A percentile compares a stretch with the other conserved stretches of the same genome.
phyloP scores from a whole-genome alignment of 2,329 filamentous ascomycete species.

The Nigrospora oryzae region DNA sequence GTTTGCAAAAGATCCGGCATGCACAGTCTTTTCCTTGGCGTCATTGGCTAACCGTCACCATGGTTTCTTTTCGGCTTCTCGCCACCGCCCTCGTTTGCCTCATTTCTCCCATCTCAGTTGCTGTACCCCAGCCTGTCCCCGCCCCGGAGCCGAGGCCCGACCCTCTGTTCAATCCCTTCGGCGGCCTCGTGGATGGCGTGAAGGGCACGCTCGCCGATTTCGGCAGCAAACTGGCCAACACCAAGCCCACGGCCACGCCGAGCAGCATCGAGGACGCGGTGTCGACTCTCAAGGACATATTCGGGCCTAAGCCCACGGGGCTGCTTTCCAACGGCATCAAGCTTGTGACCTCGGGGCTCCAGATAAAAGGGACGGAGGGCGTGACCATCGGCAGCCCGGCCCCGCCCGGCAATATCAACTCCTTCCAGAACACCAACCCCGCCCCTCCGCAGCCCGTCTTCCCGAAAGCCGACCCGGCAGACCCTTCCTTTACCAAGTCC shows the following conservation, averaged over 20 bases:
- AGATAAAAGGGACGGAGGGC: not conserved
- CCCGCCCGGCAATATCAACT: not conserved
- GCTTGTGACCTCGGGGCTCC: not conserved
- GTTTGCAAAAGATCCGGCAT: too few species aligned
- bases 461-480: not conserved
- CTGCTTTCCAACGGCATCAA: not conserved
- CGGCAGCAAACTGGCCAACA: not conserved
- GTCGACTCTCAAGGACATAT: not conserved
- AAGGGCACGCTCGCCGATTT: not conserved
- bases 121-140: not conserved
- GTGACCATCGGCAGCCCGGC: not conserved
- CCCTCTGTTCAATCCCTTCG: not conserved
- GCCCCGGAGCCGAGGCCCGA: not conserved
- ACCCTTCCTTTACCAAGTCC: slow-evolving; percentile 1
- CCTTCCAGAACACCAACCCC: not conserved
- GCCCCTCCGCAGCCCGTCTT: slow-evolving; percentile 8
- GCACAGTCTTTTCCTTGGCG: too few species aligned
- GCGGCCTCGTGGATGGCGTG: not conserved
- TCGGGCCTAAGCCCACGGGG: not conserved
- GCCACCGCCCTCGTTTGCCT: too few species aligned
- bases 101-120: too few species aligned
- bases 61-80: too few species aligned
- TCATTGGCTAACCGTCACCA: too few species aligned
- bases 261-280: not conserved
- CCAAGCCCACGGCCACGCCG: not conserved